Base-by-base conservation (phyloP, 805 yeast species). In the Ogataea angusta region DNA sequence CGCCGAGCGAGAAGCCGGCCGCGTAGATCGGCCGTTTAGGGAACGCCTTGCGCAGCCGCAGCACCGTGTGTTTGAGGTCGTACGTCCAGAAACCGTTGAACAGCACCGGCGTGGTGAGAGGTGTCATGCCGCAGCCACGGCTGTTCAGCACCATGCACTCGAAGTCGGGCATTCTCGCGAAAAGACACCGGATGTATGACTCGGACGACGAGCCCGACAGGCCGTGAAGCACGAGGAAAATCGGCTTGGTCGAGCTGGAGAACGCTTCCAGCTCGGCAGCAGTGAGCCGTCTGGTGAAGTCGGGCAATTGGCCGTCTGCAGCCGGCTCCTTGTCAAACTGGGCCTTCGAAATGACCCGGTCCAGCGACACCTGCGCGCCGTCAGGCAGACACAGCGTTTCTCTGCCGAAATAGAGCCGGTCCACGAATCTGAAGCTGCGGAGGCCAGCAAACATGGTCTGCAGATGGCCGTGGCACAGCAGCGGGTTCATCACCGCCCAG, bases 121-220 rank as follows among this genome's bases (percentile, higher is more conserved):
- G 69, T 5, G 89, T 74, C 35, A 82, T 66, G 43, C 87, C 81
- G 61, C 95, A 87, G 5, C 95, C 95, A 36, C 95, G 68, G 4
- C 81, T 67, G 56, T 85, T 85, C 45, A 84, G 64, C 14, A 86
- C 93, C 30, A 77, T 78, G 6, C 76, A 70, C 47, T 82, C 90
- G 68, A 84, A 82, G 1, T 67, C 64, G 13, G 48, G 42, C 25
- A 56, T 54, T 12, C 60, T 54, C 31, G 68, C 63, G 13, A 78
- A 72, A 26, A 81, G 56, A 40, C 85, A 72, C 17, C 93, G 70
- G 30, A 86, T 78, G 54, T 86, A 79, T 6, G 84, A 70, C 57
- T 86, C 95, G 47, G 82, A 85, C n/a, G 90, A 80, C 0, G 95
- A 93, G 5, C 95, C 95, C 2, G 85, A 81, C 27, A 86, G 72